Base-by-base conservation (phyloP, 1,284 basidiomycete genomes). In the Puccinia polysora region DNA sequence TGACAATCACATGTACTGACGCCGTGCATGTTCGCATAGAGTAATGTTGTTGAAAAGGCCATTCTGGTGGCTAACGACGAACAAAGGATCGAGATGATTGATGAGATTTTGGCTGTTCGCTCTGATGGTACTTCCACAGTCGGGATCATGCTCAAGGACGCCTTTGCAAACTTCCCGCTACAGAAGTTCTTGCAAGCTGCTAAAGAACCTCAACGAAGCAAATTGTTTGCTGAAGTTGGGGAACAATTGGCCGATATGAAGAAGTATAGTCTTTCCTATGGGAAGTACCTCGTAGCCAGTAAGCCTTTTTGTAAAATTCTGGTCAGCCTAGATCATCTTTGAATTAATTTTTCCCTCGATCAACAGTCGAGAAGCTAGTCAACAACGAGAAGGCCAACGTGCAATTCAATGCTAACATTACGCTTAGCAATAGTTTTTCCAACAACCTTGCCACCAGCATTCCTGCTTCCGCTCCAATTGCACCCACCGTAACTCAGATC, bases 11-110 rank as follows among this genome's bases (percentile, higher is more conserved):
- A 12, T 49, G 4, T 18, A 8, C 18, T 62, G 34, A 6, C 7
- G 4, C 18, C 18, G 36, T 15, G 6, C 10, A 20, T 32, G 38
- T 97, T 95, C 78, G 93, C 95, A 0, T 94, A 90, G 20, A 72
- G 69, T 4, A 98, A 98, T 78, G 96, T 98, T 20, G 89, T 91
- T 79, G 96, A 98, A 82, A 92, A 93, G 80, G 91, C 92, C 0
- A 84, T 97, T 55, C 80, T 87, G 25, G 87, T 84, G 25, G 85
- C 89, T 0, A 84, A 86, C 69, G 65, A 83, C 0, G 85, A 87
- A 23, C 87, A 84, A 74, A 86, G 89, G 67, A 84, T 84, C 23
- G 79, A 82, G 38, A 82, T 97, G 73, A 86, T 96, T 71, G 86
- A 90, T 25, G 91, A 96, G 81, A 87, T 96, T 65, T 84, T 93